Evolutionary conservation across 2,329 filamentous ascomycete genomes (phyloP).

Genomic region (Exophiala xenobiotica): DNA sequence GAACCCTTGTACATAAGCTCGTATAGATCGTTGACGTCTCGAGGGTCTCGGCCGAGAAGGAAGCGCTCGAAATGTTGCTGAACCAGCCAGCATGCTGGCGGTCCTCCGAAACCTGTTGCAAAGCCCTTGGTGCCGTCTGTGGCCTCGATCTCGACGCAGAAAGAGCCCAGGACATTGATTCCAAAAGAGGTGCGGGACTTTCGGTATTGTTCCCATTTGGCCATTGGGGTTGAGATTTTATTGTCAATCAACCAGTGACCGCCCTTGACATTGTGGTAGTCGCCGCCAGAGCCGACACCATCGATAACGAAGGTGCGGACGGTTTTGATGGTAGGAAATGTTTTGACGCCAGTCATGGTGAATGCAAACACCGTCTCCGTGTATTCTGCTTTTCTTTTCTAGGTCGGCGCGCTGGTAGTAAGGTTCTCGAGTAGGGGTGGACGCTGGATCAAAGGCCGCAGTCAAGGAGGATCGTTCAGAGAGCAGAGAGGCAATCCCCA

Average conservation of each 20-base stretch:
- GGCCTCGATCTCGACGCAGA: slow-evolving; percentile 85
- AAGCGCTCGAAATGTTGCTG: slow-evolving; percentile 93
- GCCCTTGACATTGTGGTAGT: slow-evolving; percentile 77
- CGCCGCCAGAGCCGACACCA: slow-evolving; percentile 49
- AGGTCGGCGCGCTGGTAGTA: too few relatives aligned
- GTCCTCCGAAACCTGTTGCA: slow-evolving; percentile 89
- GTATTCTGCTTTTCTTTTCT: neutral
- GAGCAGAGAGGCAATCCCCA: neutral
- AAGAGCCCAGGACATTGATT: slow-evolving; percentile 91
- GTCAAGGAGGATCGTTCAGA: neutral
- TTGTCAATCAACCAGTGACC: slow-evolving; percentile 81
- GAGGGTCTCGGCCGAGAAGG: slow-evolving; percentile 80
- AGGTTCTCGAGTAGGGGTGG: too few relatives aligned
- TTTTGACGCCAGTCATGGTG: slow-evolving; percentile 22
- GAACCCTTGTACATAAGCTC: slow-evolving; percentile 95
- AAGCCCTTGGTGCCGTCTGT: slow-evolving; percentile 91
- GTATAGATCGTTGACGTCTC: slow-evolving; percentile 87
- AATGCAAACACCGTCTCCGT: neutral
- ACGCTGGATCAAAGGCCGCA: neutral
- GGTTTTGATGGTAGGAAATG: slow-evolving; percentile 47
- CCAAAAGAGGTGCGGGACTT: slow-evolving; percentile 88
- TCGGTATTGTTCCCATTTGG: slow-evolving; percentile 82
- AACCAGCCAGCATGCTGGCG: slow-evolving; percentile 89
- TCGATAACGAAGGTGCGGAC: slow-evolving; percentile 48
- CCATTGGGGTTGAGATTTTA: slow-evolving; percentile 90